phyloP scores from a whole-genome alignment of 2,329 filamentous ascomycete species.

The Neodidymelliopsis sp. region DNA sequence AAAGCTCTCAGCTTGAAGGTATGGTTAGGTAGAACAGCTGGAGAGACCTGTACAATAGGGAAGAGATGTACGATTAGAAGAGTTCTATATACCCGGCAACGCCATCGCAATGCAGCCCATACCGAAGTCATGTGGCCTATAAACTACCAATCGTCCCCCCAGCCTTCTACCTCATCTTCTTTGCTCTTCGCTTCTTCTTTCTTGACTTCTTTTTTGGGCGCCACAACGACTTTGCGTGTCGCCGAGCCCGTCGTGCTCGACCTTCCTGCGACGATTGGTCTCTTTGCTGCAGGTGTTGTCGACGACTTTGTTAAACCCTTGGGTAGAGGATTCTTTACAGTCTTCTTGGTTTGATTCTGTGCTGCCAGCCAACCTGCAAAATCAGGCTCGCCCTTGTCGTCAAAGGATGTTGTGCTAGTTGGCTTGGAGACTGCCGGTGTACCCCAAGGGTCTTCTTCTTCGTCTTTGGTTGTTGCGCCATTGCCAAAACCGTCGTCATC shows the following conservation, averaged over 20 bases:
- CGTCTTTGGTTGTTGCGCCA: slow-evolving; percentile 42
- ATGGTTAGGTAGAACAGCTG: too few relatives aligned
- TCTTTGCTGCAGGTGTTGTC: slow-evolving; percentile 40
- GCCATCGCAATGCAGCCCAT: slow-evolving; percentile 28
- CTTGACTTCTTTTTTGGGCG: slow-evolving; percentile 41
- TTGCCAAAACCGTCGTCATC: slow-evolving; percentile 55
- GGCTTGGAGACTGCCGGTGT: slow-evolving; percentile 51
- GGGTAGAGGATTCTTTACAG: slow-evolving; percentile 71
- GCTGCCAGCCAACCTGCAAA: slow-evolving; percentile 95
- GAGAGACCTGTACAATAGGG: too few relatives aligned
- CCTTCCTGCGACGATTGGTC: slow-evolving; percentile 39
- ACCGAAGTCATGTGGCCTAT: not conserved
- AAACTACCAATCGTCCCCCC: slow-evolving; percentile 50
- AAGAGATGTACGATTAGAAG: not conserved
- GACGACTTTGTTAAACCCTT: slow-evolving; percentile 78
- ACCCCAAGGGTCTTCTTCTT: slow-evolving; percentile 63
- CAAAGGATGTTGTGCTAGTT: slow-evolving; percentile 64
- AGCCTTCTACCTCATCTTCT: slow-evolving; percentile 51
- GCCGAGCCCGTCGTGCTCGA: slow-evolving; percentile 41
- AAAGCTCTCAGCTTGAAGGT: too few relatives aligned
- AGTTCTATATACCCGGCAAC: slow-evolving; percentile 10
- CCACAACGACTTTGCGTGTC: slow-evolving; percentile 39
- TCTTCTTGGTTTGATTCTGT: slow-evolving; percentile 77
- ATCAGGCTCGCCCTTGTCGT: slow-evolving; percentile 88
- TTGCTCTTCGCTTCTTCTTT: slow-evolving; percentile 49